A percentile compares a stretch with the other conserved stretches of the same genome.
These are phyloP conservation scores for Cruciata laevipes DNA, from an alignment of 257 asterid species.

Conservation along the genomic window DNA sequence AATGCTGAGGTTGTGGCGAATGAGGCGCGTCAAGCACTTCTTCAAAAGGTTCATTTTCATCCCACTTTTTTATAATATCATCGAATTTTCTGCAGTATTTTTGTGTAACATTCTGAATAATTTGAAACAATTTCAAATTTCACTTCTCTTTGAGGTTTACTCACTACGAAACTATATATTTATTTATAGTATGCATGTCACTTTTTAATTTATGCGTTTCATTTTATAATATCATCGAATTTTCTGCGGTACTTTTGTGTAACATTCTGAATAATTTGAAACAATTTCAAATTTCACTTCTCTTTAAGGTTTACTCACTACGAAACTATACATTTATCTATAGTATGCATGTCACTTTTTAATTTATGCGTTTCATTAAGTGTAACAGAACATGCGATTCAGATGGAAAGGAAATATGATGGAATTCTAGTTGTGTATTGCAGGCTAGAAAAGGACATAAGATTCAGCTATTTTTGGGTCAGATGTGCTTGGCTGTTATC, in stretches of 20 bases:
- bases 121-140: too few species aligned
- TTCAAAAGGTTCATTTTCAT: conserved; percentile 52
- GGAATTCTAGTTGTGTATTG: conserved; percentile 2
- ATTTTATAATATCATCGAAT: too few species aligned
- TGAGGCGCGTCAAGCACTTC: conserved; percentile 68
- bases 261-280: too few species aligned
- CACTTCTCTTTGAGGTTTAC: too few species aligned
- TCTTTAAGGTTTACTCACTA: too few species aligned
- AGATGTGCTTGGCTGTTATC: conserved; percentile 82
- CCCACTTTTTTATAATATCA: neutral
- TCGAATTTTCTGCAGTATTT: neutral
- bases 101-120: too few species aligned
- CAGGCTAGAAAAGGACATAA: conserved; percentile 93
- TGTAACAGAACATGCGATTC: neutral
- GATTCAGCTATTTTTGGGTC: conserved; percentile 90
- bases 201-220: too few species aligned
- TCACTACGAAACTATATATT: too few species aligned
- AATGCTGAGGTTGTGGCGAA: conserved; percentile 90
- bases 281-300: too few species aligned
- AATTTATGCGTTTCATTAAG: neutral
- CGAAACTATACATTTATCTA: too few species aligned
- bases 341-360: neutral
- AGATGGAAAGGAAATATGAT: neutral
- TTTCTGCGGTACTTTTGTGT: too few species aligned
- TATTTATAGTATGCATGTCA: too few species aligned